Conservation (phyloP, 2,329 filamentous ascomycete genomes). For the Arthrobotrys musiformis region DNA sequence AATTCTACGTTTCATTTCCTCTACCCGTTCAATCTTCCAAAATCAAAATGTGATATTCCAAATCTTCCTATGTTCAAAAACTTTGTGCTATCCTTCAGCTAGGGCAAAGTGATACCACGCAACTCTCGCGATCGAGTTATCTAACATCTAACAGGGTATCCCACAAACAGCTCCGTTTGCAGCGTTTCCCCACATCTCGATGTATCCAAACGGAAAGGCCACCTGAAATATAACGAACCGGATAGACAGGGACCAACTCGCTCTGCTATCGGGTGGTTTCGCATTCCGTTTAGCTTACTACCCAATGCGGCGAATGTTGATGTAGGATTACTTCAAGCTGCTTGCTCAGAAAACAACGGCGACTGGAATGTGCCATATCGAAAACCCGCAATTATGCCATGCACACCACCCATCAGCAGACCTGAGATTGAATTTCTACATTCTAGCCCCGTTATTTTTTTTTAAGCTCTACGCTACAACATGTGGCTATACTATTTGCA, state of each 20-base stretch:
- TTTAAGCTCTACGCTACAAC: background rate
- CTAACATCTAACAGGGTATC: background rate
- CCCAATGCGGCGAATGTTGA: slow-evolving; percentile 30
- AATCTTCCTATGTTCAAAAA: background rate
- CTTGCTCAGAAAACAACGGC: background rate
- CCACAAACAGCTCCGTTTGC: slow-evolving; percentile 30
- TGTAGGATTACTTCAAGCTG: slow-evolving; percentile 2
- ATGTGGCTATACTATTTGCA: background rate
- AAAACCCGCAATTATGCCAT: background rate
- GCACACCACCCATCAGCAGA: background rate
- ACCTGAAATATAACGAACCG: background rate
- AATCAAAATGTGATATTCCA: background rate
- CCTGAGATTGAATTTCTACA: background rate
- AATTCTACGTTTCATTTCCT: background rate
- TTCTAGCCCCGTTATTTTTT: background rate
- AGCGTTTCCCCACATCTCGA: background rate
- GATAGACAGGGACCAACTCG: slow-evolving; percentile 26
- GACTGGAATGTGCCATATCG: slow-evolving; percentile 28
- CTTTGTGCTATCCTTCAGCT: background rate
- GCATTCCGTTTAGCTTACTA: slow-evolving; percentile 41
- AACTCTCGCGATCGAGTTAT: slow-evolving; percentile 4
- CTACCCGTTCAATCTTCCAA: background rate
- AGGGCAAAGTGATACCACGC: background rate
- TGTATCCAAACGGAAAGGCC: background rate
- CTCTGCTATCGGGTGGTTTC: background rate